Base-by-base conservation (phyloP, 352 stramenopile species). In the Blastocystis sp. region DNA sequence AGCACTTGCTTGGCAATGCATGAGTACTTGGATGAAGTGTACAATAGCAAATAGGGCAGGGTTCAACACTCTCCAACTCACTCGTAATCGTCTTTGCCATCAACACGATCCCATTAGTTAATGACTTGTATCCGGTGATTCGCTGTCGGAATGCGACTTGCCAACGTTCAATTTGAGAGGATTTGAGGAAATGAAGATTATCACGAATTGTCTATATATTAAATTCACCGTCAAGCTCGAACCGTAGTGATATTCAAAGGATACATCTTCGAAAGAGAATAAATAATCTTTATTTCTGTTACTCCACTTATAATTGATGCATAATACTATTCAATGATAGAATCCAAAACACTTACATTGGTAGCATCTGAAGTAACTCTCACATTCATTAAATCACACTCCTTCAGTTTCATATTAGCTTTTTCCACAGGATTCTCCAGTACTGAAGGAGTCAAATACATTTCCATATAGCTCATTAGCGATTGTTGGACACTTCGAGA, bases 11-110 rank as follows among this genome's bases (percentile, higher is more conserved):
- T 7, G 94, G 94, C 79, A 96, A 91, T 30, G 91, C 92, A 73
- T 95, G 91, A 22, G 92, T 93, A 75, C 93, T 95, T 1, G 93
- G 91, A 70, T 94, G 93, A 7, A 96, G 88, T 22, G 95, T 92
- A 30, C 91, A 93, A 87, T 96, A 96, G 76, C 94, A 96, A 56
- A 96, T 93, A 6, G 93, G 93, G 89, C 94, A 96, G 24, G 94
- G 93, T 81, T 96, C 94, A 13, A 96, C 91, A 13, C 93, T 93
- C 51, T 94, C 91, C 69, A 96, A 93, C 90, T 95, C 92, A 78
- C 94, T 93, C 59, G 95, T 93, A 6, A 96, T 90, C 87, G 95
- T 95, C 90, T 93, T 84, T 76, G 17, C 33, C 13, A 84, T 94
- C 3, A 24, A 0, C 3, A 84, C 51, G 13, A 68, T 48, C 0